A percentile compares a stretch with the other conserved stretches of the same genome.
phyloP scores from a whole-genome alignment of 2,329 filamentous ascomycete genomes.

The Dothiorella sarmentorum region DNA sequence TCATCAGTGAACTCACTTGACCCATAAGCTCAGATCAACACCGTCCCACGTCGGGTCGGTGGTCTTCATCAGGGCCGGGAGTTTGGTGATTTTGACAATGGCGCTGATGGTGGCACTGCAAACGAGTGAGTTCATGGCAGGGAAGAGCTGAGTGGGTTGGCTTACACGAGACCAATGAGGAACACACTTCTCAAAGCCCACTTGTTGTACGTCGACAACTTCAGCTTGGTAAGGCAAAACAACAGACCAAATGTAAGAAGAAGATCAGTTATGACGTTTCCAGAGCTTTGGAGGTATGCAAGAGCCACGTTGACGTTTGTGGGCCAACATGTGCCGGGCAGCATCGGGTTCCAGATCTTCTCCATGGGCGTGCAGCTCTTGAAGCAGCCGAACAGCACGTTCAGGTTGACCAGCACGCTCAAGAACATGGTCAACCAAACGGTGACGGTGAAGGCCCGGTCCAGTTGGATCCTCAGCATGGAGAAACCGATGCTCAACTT shows the following conservation, averaged over 20 bases:
- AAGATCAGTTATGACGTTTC: constrained; percentile 29
- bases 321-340: constrained; percentile 26
- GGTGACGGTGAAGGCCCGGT: constrained; percentile 23
- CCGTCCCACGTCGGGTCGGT: constrained; percentile 28
- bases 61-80: constrained; percentile 25
- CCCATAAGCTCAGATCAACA: constrained; percentile 27
- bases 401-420: constrained; percentile 27
- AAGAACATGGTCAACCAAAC: constrained; percentile 28
- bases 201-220: constrained; percentile 27
- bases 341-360: constrained; percentile 27
- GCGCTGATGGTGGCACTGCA: constrained; percentile 26
- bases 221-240: constrained; percentile 27
- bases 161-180: constrained; percentile 27
- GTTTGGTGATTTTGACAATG: constrained; percentile 29
- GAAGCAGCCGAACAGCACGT: constrained; percentile 23
- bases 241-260: constrained; percentile 29
- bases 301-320: constrained; percentile 18
- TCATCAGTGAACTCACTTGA: background rate
- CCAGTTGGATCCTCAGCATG: constrained; percentile 27
- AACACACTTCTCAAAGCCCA: constrained; percentile 30
- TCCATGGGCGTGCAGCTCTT: constrained; percentile 29
- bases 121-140: background rate
- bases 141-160: background rate
- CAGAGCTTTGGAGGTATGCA: background rate
- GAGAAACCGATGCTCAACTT: constrained; percentile 31